Base-by-base conservation (phyloP, 495 filamentous ascomycete genomes). In the Ascodesmis nigricans region DNA sequence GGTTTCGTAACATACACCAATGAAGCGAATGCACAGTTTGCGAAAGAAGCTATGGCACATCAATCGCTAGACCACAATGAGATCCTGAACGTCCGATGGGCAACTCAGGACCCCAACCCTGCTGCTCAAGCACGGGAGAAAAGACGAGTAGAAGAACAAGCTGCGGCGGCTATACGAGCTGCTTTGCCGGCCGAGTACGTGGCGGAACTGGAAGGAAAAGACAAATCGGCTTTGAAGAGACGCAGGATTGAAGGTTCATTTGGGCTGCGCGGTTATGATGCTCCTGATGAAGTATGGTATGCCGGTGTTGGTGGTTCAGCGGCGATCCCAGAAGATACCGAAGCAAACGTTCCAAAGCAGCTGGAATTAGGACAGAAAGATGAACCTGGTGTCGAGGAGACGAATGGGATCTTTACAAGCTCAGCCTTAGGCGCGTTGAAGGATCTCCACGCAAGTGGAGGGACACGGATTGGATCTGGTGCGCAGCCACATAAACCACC, bases 21-120 rank as follows among this genome's bases (percentile, higher is more conserved):
- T 49, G 75, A 84, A 49, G 73, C 73, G 10, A 84, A 82, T 47
- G 70, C 74, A 1, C 76, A 91, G 46, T 93, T 93, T 47, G 82
- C 81, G 0, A 82, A 82, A 53, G 75, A 82, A 51, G 79, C 82
- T 1, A 91, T 92, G 82, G 74, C 75, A 3, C 70, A 83, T 42
- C 90, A 93, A 53, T 67, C 60, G 0, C 56, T 91, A 3, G 90
- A 95, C 40, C 75, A 93, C 43, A 69, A 65, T 38, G 87, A 97
- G 55, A 75, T 93, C 21, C 57, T 97, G 1, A 99, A 99, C 49
- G 87, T 99, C 10, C 64, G 90, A 22, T 99, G 90, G 90, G 87
- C 90, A 15, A 95, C 87, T 0, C 74, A 74, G 2, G 90, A 99
- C 52, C 90, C 90, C 13, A 99, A 99, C 43, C 90, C 90, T 0